Evolutionary conservation across 352 stramenopile genomes (phyloP), one percentile per base, ranked within the genome.

Genomic region (Phytophthora kernoviae): DNA sequence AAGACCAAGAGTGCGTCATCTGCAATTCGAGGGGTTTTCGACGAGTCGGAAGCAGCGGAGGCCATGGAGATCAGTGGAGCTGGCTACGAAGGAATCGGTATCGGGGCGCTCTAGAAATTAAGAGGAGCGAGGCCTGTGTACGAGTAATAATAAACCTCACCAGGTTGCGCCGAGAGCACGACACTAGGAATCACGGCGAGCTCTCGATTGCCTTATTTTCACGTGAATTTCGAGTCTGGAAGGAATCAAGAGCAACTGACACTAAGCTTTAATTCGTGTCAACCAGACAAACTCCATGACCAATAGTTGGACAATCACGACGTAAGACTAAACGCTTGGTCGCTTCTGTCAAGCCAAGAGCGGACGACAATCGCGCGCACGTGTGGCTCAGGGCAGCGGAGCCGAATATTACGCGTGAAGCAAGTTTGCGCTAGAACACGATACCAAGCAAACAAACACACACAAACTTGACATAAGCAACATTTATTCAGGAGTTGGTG

Each of bases 51-150:
- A 5, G 68, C 60, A 1, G 86, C 84, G 0, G 80, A 90, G 14
- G 71, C 68, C 26, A 78, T 93, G 62, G 83, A 76, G 32, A 70
- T 94, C 44, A 68, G 71, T 4, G 58, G 60, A 47, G 48, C 48
- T 12, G 73, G 72, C 24, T 88, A 75, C 44, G 83, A 94, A 54
- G 86, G 81, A 36, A 56, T 94, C 33, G 86, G 86, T 17, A 43
- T 91, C 20, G 72, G 69, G 41, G 70, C 77, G 52, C 76, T 94
- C 10, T 94, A 75, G 68, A 12, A 24, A 11, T 24, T 30, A 30
- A 30, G 24, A 30, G 6, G 6, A 30, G 24, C 34, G 32, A 54
- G n/a, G 5, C 15, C 7, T 9, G 5, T 64, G 47, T 63, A 63
- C 48, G 62, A 68, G 54, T 65, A 70, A 70, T 65, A 70, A 70